phyloP scores from a whole-genome alignment of 2,329 filamentous ascomycete genomes.

The Sordariomycetes sp. region DNA sequence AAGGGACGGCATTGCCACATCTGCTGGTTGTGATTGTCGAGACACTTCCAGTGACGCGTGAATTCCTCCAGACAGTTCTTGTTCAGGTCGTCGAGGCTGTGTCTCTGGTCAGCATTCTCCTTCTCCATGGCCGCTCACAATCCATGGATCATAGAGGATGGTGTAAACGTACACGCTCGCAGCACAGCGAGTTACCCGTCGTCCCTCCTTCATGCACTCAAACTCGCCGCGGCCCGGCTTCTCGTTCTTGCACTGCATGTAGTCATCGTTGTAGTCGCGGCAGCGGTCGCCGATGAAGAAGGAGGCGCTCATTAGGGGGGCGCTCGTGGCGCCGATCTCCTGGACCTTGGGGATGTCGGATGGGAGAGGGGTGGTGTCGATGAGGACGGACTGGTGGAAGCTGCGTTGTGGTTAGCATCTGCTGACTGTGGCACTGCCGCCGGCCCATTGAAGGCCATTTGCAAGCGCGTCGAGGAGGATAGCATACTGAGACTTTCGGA shows the following conservation, averaged over 20 bases:
- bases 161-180: conserved; percentile 73
- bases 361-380: conserved; percentile 94
- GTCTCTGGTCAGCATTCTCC: not conserved
- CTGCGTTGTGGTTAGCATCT: conserved; percentile 34
- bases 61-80: conserved; percentile 88
- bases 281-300: conserved; percentile 98
- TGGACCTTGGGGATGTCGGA: conserved; percentile 84
- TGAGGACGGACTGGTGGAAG: conserved; percentile 88
- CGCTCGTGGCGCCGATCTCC: conserved; percentile 89
- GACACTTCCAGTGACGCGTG: conserved; percentile 86
- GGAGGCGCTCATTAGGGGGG: conserved; percentile 80
- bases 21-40: conserved; percentile 97
- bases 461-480: conserved; percentile 7
- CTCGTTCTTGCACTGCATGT: conserved; percentile 99
- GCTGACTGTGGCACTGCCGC: not conserved
- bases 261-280: conserved; percentile 95
- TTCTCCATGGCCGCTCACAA: not conserved
- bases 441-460: not conserved
- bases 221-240: conserved; percentile 83
- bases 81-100: conserved; percentile 88
- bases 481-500: conserved; percentile 32
- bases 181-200: conserved; percentile 93
- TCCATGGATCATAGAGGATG: not conserved
- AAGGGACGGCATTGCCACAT: conserved; percentile 86
- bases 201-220: conserved; percentile 91